Evolutionary conservation across 495 filamentous ascomycete genomes (phyloP).

Genomic region (Trichoderma asperelloides): DNA sequence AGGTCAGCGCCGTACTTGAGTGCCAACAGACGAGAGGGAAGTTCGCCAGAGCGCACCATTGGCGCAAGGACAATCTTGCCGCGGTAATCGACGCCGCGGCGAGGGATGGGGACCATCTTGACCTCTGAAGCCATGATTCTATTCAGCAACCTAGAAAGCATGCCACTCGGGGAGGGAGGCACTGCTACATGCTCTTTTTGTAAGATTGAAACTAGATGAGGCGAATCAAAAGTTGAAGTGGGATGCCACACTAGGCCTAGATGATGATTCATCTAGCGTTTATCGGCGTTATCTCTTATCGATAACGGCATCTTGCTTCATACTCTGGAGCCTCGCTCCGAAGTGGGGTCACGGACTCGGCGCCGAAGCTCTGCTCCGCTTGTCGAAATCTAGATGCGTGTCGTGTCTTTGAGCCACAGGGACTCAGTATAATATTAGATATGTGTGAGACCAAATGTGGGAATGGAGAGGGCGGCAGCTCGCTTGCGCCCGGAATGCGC

Average conservation of each 20-base stretch:
- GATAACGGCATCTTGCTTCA: background rate
- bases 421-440: background rate
- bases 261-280: background rate
- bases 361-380: background rate
- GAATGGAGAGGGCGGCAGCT: background rate
- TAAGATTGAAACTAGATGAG: background rate
- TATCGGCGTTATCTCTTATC: conserved; percentile 1
- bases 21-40: conserved; percentile 77
- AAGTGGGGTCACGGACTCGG: background rate
- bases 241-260: background rate
- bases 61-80: conserved; percentile 90
- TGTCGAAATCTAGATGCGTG: background rate
- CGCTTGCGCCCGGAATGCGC: background rate
- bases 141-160: conserved; percentile 10
- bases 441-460: background rate
- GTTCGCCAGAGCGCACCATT: conserved; percentile 93
- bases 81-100: conserved; percentile 84
- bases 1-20: conserved; percentile 93
- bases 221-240: background rate
- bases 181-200: background rate
- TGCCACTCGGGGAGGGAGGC: background rate
- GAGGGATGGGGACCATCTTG: conserved; percentile 72
- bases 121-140: conserved; percentile 46
- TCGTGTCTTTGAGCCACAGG: background rate
- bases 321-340: background rate